phyloP scores from a whole-genome alignment of 1,139 yeast species.

The Nakaseomyces sp. region DNA sequence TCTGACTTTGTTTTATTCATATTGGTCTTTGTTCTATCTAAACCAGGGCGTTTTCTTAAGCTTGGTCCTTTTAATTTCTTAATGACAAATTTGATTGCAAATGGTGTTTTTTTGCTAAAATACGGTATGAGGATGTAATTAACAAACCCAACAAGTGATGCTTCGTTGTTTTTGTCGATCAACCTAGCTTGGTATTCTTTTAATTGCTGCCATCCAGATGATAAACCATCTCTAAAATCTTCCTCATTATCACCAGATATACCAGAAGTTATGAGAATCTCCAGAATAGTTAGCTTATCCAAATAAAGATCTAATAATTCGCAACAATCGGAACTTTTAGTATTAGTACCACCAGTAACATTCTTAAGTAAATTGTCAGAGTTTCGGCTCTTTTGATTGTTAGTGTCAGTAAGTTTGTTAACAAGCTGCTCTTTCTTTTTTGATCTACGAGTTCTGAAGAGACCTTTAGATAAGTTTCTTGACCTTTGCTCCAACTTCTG shows the following conservation, averaged over 20 bases:
- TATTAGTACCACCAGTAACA: background rate
- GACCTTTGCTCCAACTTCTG: conserved; percentile 30
- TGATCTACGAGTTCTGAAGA: conserved; percentile 11
- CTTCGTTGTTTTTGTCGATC: conserved; percentile 23
- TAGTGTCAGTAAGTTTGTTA: conserved; percentile 12
- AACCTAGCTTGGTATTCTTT: conserved; percentile 16
- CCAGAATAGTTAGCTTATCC: conserved; percentile 50
- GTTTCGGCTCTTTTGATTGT: conserved; percentile 24
- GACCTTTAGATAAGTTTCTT: conserved; percentile 33
- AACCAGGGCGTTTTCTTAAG: conserved; percentile 23
- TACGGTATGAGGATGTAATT: conserved; percentile 49
- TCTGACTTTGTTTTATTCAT: background rate
- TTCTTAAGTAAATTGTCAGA: background rate
- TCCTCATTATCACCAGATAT: conserved; percentile 31
- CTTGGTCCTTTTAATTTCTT: conserved; percentile 44
- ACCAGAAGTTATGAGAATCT: conserved; percentile 35
- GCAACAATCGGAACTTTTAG: conserved; percentile 16
- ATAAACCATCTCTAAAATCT: conserved; percentile 4
- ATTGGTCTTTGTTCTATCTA: conserved; percentile 6
- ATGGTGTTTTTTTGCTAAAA: conserved; percentile 43
- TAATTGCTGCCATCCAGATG: conserved; percentile 4
- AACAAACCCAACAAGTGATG: conserved; percentile 42
- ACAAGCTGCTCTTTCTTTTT: background rate
- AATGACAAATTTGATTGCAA: conserved; percentile 40
- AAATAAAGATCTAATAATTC: conserved; percentile 38